These are phyloP conservation scores for Lactarius quietus DNA, from an alignment of 768 basidiomycete genomes.

Conservation along the genomic window DNA sequence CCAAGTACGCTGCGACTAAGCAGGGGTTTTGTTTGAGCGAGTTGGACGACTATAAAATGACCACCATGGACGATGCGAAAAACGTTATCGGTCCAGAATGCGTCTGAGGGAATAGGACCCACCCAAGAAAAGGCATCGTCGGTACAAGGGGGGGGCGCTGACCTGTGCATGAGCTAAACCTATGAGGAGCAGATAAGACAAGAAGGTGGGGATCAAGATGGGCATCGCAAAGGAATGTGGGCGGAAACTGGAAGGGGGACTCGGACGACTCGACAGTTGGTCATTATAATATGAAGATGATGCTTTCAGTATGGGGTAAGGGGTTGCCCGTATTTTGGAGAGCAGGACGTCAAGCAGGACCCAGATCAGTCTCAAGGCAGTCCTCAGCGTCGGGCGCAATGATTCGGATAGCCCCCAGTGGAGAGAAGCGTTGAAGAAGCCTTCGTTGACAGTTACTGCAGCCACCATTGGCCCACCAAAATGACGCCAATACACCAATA, in stretches of 20 bases:
- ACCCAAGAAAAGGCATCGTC: slow-evolving; percentile 12
- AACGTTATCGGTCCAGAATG: background rate
- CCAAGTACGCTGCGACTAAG: slow-evolving; percentile 5
- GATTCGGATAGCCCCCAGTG: too few relatives aligned
- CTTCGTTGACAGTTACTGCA: too few relatives aligned
- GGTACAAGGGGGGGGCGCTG: slow-evolving; percentile 9
- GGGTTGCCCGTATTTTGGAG: too few relatives aligned
- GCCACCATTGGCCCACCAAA: too few relatives aligned
- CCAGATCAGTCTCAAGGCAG: too few relatives aligned
- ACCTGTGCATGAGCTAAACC: background rate
- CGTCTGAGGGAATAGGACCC: background rate
- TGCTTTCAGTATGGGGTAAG: too few relatives aligned
- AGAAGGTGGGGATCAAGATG: background rate
- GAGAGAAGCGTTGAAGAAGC: too few relatives aligned
- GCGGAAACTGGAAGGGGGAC: background rate
- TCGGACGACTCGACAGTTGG: too few relatives aligned
- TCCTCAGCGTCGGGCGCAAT: too few relatives aligned
- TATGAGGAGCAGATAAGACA: background rate
- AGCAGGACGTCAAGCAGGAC: too few relatives aligned
- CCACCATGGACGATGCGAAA: background rate
- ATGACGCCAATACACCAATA: too few relatives aligned
- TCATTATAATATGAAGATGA: too few relatives aligned
- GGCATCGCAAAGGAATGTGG: background rate
- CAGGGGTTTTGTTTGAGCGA: slow-evolving; percentile 20
- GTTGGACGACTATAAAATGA: slow-evolving; percentile 8